Evolutionary conservation across 2,329 filamentous ascomycete genomes (phyloP), one percentile per base, ranked within the genome.

Genomic region (Microdochium nivale): DNA sequence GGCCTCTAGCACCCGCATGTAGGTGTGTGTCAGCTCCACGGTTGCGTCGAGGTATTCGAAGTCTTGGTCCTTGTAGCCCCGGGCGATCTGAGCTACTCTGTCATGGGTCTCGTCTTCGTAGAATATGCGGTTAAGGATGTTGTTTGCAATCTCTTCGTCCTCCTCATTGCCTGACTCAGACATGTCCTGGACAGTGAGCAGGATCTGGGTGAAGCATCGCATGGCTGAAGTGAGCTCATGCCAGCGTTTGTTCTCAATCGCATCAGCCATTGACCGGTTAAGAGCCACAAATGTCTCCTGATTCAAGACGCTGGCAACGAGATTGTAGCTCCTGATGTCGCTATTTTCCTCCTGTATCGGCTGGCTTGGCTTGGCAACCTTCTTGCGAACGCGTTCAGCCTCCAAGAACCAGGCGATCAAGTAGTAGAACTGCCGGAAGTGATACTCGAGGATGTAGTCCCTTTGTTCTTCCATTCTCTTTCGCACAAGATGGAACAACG

Each of bases 71-170:
- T 95, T 95, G 72, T 95, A 97, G n/a, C 80, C 85, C 56, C 86
- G 79, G 1, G 92, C 77, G 50, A 96, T 87, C 53, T 84, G 81
- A 27, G 92, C 80, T 49, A 99, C 81, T 24, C 88, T 79, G 55
- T 99, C 92, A 62, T 99, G 91, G 0, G 91, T 96, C 0, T 88
- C 82, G 63, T 97, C 90, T 68, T 99, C 94, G 70, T 99, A 99
- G 67, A 99, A 99, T n/a, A 99, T 89, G 55, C 92, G 88, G 61
- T 87, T 95, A 50, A 96, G 82, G 13, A 95, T 96, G 60, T 99
- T 99, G 65, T 99, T 92, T 0, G 94, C 92, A 65, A 99, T 97
- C 60, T 97, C 94, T 63, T 95, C 87, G 58, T 99, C 89, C n/a
- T 96, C 91, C 56, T 96, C 91, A 27, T 88, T 79, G 1, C 81